Conservation (phyloP, 1,284 basidiomycete species). For the Ganoderma meredithae region DNA sequence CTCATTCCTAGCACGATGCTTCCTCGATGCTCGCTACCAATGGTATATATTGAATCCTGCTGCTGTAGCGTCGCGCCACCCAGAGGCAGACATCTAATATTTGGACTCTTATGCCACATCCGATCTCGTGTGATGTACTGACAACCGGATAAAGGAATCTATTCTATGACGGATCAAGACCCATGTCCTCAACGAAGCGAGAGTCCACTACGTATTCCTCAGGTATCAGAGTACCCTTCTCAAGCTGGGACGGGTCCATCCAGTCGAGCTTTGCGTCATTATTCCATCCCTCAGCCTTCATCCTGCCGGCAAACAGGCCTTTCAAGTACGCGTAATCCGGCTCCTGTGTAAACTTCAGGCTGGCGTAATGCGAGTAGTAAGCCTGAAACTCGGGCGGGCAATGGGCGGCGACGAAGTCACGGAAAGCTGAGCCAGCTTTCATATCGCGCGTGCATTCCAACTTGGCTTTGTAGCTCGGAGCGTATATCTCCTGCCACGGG, state of each 20-base stretch:
- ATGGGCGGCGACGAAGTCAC: not conserved
- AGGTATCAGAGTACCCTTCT: not conserved
- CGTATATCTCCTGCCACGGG: not conserved
- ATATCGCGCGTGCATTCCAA: not conserved
- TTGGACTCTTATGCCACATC: too few relatives aligned
- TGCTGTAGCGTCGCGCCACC: too few relatives aligned
- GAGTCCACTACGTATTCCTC: not conserved
- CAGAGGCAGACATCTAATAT: too few relatives aligned
- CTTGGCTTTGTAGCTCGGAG: not conserved
- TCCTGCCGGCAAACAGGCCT: not conserved
- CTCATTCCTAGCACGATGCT: too few relatives aligned
- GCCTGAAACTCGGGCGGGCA: not conserved
- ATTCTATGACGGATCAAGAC: not conserved
- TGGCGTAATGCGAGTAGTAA: not conserved
- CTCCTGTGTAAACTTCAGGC: not conserved
- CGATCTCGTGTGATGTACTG: too few relatives aligned
- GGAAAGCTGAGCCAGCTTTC: not conserved
- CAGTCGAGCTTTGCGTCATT: not conserved
- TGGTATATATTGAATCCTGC: too few relatives aligned
- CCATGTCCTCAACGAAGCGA: not conserved
- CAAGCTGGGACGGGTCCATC: not conserved
- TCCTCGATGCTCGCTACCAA: too few relatives aligned
- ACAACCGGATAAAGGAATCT: too few relatives aligned
- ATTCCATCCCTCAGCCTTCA: not conserved
- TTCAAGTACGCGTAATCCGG: constrained; percentile 1